These are phyloP conservation scores for Scytalidium sp. DNA, from an alignment of 2,329 filamentous ascomycete species.

Conservation along the genomic window DNA sequence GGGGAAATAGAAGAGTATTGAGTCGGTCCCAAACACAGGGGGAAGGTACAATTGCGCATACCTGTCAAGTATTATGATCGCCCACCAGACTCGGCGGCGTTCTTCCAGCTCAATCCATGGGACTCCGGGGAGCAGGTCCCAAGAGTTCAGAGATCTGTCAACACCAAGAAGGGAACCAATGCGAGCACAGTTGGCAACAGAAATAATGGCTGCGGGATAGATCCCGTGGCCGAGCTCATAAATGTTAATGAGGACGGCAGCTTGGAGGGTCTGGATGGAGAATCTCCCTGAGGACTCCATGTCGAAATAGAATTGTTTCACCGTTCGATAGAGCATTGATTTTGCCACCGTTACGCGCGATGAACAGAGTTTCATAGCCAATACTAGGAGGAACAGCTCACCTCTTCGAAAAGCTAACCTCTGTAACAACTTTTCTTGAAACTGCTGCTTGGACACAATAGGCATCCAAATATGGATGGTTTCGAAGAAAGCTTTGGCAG, in stretches of 20 bases:
- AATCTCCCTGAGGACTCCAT: background rate
- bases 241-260: background rate
- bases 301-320: background rate
- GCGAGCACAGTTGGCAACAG: background rate
- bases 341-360: background rate
- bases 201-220: background rate
- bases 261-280: background rate
- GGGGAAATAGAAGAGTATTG: background rate
- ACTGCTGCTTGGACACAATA: background rate
- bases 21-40: background rate
- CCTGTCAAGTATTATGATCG: slow-evolving; percentile 5
- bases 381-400: background rate
- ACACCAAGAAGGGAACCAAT: background rate
- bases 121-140: background rate
- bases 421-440: background rate
- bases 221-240: background rate
- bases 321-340: background rate
- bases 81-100: slow-evolving; percentile 7
- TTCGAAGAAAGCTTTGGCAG: background rate
- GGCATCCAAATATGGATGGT: too few relatives aligned
- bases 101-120: slow-evolving; percentile 3
- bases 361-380: background rate
- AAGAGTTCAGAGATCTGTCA: background rate
- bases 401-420: background rate
- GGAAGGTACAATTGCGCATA: background rate